Evolutionary conservation across 176 grass and related monocot genomes (phyloP).

Genomic region (Lolium multiflorum): DNA sequence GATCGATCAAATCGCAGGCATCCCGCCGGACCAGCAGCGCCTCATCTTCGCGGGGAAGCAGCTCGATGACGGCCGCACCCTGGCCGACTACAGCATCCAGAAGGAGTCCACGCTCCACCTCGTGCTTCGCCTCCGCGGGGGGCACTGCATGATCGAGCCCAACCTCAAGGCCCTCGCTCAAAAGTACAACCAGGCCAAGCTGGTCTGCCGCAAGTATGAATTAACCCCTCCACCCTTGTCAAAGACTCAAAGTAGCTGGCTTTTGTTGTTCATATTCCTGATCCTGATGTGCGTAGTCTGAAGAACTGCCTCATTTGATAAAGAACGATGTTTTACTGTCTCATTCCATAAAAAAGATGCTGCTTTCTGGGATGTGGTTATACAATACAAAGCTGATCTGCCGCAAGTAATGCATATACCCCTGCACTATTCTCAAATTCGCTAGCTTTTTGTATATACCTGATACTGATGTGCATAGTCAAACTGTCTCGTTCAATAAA

Average conservation of each 20-base stretch:
- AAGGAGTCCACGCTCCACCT: conserved; percentile 42
- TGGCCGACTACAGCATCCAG: conserved; percentile 66
- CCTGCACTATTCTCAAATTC: too few species aligned
- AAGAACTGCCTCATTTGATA: not conserved
- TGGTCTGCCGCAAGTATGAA: conserved; percentile 54
- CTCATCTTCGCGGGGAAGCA: conserved; percentile 70
- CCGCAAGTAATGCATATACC: conserved; percentile 28
- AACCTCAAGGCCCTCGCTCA: conserved; percentile 19
- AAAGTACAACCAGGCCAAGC: conserved; percentile 42
- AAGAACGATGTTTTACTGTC: not conserved
- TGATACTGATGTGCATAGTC: not conserved
- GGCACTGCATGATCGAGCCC: not conserved
- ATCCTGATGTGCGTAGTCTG: not conserved
- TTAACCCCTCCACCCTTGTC: not conserved
- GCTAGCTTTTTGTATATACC: too few species aligned
- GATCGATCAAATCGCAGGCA: not conserved
- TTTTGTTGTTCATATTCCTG: not conserved
- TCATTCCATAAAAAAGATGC: not conserved
- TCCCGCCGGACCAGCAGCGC: conserved; percentile 63
- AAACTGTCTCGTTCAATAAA: not conserved
- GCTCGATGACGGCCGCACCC: conserved; percentile 62
- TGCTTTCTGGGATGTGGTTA: too few species aligned
- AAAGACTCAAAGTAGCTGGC: not conserved
- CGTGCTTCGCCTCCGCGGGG: conserved; percentile 29
- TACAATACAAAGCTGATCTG: conserved; percentile 35